Base-by-base conservation (phyloP, 768 basidiomycete species). In the Tulasnella sp. region DNA sequence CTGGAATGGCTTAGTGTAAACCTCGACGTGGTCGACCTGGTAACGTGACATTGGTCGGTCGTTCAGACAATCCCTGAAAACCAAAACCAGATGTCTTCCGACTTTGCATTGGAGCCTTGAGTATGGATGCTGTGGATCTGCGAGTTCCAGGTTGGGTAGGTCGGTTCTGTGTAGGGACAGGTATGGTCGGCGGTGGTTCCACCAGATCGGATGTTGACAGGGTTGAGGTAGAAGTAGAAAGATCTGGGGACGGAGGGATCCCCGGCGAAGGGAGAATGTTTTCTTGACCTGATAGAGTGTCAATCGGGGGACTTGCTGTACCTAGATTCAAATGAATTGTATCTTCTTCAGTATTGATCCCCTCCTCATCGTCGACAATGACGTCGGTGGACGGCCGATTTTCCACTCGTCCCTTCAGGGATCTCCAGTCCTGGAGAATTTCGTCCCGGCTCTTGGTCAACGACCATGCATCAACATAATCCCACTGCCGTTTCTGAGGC, bases 401-500 rank as follows among this genome's bases (percentile, higher is more conserved):
- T 27, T 28, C 33, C 27, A 16, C 1, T 19, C 34, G 22, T 27
- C 15, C 9, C 5, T 57, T 28, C 24, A 35, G 19, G 8, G n/a
- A n/a, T 27, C 37, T 53, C 52, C 50, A 58, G 29, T 54, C 52
- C 43, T 31, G 39, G 20, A 91, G 58, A 25, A 90, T 63, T 5
- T 69, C 67, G 3, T 81, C 76, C 24, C 87, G 75, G 50, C 66
- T 70, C 54, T 75, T 68, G 5, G 84, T 85, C 53, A 83, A 65
- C 35, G 77, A 72, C 84, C 87, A 89, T 44, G 76, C 65, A 56
- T 83, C 81, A 5, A 71, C 69, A 54, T 80, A 80, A 54, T 80
- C 69, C 78, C 82, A 83, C 27, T 65, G 64, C 28, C 83, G 78
- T 68, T 85, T 88, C 39, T 16, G 76, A 31, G 88, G 88, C 3